A percentile compares a stretch with the other conserved stretches of the same genome.
These are phyloP conservation scores for Scytalidium sp. DNA, from an alignment of 2,329 filamentous ascomycete genomes.

Conservation along the genomic window DNA sequence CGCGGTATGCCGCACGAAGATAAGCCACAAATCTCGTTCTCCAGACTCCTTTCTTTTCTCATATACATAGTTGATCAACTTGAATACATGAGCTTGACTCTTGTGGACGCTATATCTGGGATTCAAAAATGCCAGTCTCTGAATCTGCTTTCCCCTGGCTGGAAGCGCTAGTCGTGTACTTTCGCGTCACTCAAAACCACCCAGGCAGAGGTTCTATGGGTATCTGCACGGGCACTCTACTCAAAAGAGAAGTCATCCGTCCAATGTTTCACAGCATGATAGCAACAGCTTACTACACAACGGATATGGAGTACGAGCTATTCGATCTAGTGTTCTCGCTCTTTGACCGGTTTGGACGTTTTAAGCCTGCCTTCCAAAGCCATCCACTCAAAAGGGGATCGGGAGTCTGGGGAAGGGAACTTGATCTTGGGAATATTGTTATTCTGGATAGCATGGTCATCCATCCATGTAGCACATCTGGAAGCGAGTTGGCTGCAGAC, in stretches of 20 bases:
- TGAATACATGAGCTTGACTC: no score
- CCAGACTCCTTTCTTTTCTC: no score
- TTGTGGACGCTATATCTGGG: no score
- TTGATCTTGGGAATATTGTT: conserved; percentile 25
- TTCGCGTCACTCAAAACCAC: background rate
- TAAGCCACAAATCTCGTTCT: no score
- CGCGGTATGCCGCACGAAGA: no score
- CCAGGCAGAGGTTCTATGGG: background rate
- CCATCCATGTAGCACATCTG: background rate
- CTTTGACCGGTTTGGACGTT: conserved; percentile 35
- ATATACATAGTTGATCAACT: no score
- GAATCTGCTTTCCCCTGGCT: background rate
- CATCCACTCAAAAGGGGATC: conserved; percentile 25
- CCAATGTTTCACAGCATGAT: background rate
- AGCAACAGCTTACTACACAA: background rate
- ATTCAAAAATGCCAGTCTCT: no score
- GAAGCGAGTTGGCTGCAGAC: background rate
- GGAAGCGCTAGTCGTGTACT: background rate
- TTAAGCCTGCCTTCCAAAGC: conserved; percentile 29
- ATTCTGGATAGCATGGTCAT: conserved; percentile 16
- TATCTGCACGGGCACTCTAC: background rate
- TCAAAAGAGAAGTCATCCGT: background rate
- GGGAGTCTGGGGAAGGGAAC: conserved; percentile 26
- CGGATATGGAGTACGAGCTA: conserved; percentile 14
- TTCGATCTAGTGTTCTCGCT: conserved; percentile 31